Evolutionary conservation across 179 eudicot genomes (phyloP).

Genomic region (Spergularia azorica): DNA sequence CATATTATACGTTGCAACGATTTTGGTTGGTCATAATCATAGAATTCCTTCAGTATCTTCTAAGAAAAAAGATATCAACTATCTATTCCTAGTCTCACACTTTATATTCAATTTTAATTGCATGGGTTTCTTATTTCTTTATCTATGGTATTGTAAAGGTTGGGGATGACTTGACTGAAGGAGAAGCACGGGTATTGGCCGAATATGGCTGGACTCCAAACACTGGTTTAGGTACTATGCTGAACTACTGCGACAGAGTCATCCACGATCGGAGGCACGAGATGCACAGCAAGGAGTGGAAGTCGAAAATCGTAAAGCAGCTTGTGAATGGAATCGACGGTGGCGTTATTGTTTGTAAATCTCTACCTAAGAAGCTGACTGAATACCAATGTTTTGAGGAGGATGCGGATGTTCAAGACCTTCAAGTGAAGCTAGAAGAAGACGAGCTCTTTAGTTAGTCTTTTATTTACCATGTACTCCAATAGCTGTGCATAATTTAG

Average conservation of each 20-base stretch:
- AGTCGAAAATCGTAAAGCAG: constrained; percentile 69
- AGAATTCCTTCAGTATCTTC: no score
- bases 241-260: constrained; percentile 86
- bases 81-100: no score
- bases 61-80: no score
- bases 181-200: constrained; percentile 80
- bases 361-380: constrained; percentile 45
- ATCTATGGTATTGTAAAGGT: constrained; percentile 43
- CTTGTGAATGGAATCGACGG: constrained; percentile 78
- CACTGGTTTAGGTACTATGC: constrained; percentile 90
- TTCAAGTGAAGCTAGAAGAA: constrained; percentile 53
- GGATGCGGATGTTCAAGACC: constrained; percentile 28
- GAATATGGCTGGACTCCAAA: constrained; percentile 89
- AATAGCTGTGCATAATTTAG: background rate
- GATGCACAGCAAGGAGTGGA: constrained; percentile 75
- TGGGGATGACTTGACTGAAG: constrained; percentile 83
- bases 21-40: background rate
- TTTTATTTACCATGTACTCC: constrained; percentile 5
- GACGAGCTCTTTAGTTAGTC: constrained; percentile 4
- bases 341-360: constrained; percentile 53
- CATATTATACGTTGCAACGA: background rate
- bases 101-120: no score
- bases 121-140: background rate
- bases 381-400: constrained; percentile 35
- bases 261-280: constrained; percentile 76